phyloP scores from a whole-genome alignment of 768 basidiomycete genomes.

The Mycena vitilis region DNA sequence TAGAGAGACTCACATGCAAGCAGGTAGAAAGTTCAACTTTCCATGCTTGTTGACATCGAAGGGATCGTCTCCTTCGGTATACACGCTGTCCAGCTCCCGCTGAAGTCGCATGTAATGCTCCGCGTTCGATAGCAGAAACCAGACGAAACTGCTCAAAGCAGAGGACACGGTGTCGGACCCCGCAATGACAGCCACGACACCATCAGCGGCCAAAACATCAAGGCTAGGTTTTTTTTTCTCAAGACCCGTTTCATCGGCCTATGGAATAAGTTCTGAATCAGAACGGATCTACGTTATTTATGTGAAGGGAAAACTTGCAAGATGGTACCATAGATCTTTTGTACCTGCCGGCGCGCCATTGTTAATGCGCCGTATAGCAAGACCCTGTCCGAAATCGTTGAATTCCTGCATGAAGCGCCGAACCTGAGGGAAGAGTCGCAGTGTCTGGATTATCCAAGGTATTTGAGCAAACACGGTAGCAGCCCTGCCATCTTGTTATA shows the following conservation, averaged over 20 bases:
- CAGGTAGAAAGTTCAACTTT: conserved; percentile 42
- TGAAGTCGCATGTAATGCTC: conserved; percentile 46
- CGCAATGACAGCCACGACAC: conserved; percentile 52
- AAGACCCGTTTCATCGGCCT: conserved; percentile 56
- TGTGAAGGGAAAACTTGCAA: conserved; percentile 23
- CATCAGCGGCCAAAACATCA: conserved; percentile 50
- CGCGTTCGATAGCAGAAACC: conserved; percentile 49
- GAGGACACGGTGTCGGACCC: conserved; percentile 57
- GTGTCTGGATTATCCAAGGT: conserved; percentile 8
- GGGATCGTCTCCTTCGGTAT: conserved; percentile 39
- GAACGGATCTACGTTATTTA: background rate
- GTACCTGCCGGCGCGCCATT: conserved; percentile 41
- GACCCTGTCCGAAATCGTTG: conserved; percentile 17
- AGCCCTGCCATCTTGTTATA: background rate
- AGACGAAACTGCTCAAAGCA: conserved; percentile 47
- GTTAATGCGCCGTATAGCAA: conserved; percentile 26
- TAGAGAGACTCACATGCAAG: conserved; percentile 43
- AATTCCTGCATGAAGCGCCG: too few species aligned
- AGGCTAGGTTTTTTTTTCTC: conserved; percentile 47
- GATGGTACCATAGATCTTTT: conserved; percentile 57
- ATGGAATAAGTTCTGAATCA: background rate
- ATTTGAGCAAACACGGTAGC: background rate
- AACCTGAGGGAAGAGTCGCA: background rate
- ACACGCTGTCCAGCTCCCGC: conserved; percentile 47
- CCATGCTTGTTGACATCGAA: conserved; percentile 39